Conservation (phyloP, 495 filamentous ascomycete species). For the Hypomontagnella monticulosa region DNA sequence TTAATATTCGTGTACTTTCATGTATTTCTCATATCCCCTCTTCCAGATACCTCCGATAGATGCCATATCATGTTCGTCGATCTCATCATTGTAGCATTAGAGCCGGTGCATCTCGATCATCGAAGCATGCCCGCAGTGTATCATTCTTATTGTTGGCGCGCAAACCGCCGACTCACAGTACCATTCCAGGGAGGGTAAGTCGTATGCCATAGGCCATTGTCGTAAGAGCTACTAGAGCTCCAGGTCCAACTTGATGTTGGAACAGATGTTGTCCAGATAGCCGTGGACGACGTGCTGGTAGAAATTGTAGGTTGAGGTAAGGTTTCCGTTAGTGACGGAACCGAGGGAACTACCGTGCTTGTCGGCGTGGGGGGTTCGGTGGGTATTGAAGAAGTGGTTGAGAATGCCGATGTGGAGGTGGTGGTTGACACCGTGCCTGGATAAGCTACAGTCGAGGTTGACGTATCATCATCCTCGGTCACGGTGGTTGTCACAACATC, state of each 20-base stretch:
- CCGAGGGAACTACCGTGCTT: slow-evolving; percentile 9
- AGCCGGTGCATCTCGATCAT: background rate
- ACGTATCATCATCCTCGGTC: slow-evolving; percentile 21
- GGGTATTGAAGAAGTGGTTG: slow-evolving; percentile 16
- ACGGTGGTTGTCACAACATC: slow-evolving; percentile 42
- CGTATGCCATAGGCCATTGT: slow-evolving; percentile 53
- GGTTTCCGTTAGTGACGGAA: slow-evolving; percentile 9
- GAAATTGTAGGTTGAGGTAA: slow-evolving; percentile 20
- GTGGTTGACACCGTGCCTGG: slow-evolving; percentile 7
- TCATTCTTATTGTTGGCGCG: slow-evolving; percentile 10
- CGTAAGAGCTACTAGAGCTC: slow-evolving; percentile 39
- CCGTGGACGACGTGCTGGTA: slow-evolving; percentile 14
- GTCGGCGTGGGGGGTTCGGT: slow-evolving; percentile 12
- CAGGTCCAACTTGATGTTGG: slow-evolving; percentile 33
- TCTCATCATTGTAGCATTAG: background rate
- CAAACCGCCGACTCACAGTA: slow-evolving; percentile 39
- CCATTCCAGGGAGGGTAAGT: slow-evolving; percentile 54
- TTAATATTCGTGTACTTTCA: slow-evolving; percentile 20
- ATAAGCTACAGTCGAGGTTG: slow-evolving; percentile 26
- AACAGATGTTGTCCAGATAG: slow-evolving; percentile 24
- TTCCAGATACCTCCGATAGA: background rate
- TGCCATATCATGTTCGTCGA: background rate
- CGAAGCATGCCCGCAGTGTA: background rate
- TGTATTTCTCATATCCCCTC: background rate
- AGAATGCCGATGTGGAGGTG: slow-evolving; percentile 18